Conservation (phyloP, 805 yeast genomes). For the Ogataea nitratoaversa region DNA sequence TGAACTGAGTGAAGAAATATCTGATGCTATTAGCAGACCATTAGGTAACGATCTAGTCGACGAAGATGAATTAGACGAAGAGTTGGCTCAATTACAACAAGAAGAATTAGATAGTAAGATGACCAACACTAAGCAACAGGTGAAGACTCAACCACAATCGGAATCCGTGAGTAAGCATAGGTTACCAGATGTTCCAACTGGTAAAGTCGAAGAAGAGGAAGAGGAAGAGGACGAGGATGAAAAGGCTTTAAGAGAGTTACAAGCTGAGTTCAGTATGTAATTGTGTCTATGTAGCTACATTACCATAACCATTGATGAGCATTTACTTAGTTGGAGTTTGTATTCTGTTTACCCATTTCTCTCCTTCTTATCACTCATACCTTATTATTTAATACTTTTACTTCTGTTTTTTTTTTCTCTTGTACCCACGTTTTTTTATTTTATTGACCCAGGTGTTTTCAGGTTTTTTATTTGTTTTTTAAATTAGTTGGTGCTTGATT, state of each 20-base stretch:
- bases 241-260: slow-evolving; percentile 72
- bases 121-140: slow-evolving; percentile 38
- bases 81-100: slow-evolving; percentile 81
- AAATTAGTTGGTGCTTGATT: background rate
- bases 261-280: slow-evolving; percentile 81
- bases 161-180: slow-evolving; percentile 21
- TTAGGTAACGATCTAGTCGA: slow-evolving; percentile 74
- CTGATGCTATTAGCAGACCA: slow-evolving; percentile 94
- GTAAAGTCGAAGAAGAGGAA: slow-evolving; percentile 44
- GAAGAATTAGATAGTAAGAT: slow-evolving; percentile 65
- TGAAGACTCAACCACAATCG: slow-evolving; percentile 26
- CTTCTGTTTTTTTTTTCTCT: background rate
- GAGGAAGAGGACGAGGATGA: slow-evolving; percentile 78
- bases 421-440: background rate
- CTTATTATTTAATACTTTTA: background rate
- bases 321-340: too few species aligned
- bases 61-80: slow-evolving; percentile 92
- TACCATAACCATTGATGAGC: too few species aligned
- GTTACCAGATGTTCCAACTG: slow-evolving; percentile 45
- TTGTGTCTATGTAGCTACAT: too few species aligned
- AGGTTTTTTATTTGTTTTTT: too few species aligned
- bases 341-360: background rate
- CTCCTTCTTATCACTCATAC: background rate
- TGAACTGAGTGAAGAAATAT: slow-evolving; percentile 89
- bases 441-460: background rate